Evolutionary conservation across 192 early-diverging fungal genomes (phyloP), one percentile per base, ranked within the genome.

Genomic region (Dispira simplex): DNA sequence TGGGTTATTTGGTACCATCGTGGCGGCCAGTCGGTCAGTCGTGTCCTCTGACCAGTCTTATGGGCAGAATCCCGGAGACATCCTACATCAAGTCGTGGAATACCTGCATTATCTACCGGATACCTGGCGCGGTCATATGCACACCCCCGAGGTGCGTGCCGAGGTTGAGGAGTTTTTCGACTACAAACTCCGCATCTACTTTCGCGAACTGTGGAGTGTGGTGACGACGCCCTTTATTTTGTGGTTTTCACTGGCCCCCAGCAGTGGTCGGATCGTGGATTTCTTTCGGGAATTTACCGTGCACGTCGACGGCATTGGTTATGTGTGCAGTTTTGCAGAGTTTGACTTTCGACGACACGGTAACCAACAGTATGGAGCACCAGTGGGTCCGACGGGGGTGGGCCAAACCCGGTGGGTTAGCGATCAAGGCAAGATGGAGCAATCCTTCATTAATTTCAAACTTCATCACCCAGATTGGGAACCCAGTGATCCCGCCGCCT

Each of bases 381-480:
- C 86, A 1, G 75, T 76, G 18, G 68, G 71, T 20, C 73, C 76
- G 8, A 39, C 32, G 3, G 32, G 32, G 32, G 32, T 39, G 32
- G 72, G 73, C 21, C 73, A 81, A 47, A 84, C 84, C 13, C 76
- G 85, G 23, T 75, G 83, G 64, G 64, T 85, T 0, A 89, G 87
- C 1, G 89, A 93, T 62, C 81, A 91, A 56, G 95, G 92, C 39
- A 99, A 99, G 72, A 97, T 99, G 97, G 95, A 98, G 73, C 90
- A 92, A 68, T 92, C 89, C 5, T 94, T 99, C 67, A 64, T 99
- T 65, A 91, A 90, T 58, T 99, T 99, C 71, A 95, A 96, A 76
- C 80, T 83, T 9, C 84, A 96, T 68, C 87, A 98, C 68, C 95
- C 93, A 6, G 87, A 88, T 39, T 98, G 95, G 95, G 84, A 91